A percentile compares a stretch with the other conserved stretches of the same genome.
phyloP scores from a whole-genome alignment of 768 basidiomycete species.

The Tulasnella sp. region DNA sequence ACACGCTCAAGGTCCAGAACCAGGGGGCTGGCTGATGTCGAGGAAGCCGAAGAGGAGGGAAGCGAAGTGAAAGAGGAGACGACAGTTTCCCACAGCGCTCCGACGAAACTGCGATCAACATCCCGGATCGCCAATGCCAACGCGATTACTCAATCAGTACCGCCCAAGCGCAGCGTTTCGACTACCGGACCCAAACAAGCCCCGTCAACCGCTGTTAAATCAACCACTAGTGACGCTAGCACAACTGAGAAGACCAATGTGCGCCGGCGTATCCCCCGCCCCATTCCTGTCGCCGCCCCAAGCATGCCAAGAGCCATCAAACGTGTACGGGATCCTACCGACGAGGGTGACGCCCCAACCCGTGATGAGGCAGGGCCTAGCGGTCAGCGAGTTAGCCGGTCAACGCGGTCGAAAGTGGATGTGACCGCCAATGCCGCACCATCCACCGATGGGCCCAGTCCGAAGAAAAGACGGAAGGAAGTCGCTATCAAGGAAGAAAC shows the following conservation, averaged over 20 bases:
- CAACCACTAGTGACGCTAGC: too few relatives aligned
- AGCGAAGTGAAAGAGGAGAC: too few relatives aligned
- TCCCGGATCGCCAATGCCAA: too few relatives aligned
- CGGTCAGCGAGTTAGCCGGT: not conserved
- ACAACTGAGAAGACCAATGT: not conserved
- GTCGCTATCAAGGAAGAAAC: not conserved
- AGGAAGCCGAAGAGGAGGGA: not conserved
- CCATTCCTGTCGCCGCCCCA: not conserved
- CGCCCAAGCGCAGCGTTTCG: too few relatives aligned
- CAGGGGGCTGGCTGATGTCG: not conserved
- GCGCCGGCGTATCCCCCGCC: not conserved
- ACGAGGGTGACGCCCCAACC: not conserved
- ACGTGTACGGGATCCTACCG: not conserved
- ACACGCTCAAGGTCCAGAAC: not conserved
- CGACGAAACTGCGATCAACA: too few relatives aligned
- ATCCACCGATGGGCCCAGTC: not conserved
- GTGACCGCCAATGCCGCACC: not conserved
- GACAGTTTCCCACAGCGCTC: too few relatives aligned
- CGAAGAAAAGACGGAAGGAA: slow-evolving; percentile 8
- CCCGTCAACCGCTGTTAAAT: too few relatives aligned
- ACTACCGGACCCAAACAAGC: too few relatives aligned
- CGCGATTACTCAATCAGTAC: too few relatives aligned
- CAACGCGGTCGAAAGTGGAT: not conserved
- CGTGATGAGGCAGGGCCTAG: not conserved
- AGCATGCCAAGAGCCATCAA: not conserved